Percentiles rank a stretch among this genome's conserved stretches.
phyloP scores from a whole-genome alignment of 2,329 filamentous ascomycete genomes.

The Penicillium sp. region DNA sequence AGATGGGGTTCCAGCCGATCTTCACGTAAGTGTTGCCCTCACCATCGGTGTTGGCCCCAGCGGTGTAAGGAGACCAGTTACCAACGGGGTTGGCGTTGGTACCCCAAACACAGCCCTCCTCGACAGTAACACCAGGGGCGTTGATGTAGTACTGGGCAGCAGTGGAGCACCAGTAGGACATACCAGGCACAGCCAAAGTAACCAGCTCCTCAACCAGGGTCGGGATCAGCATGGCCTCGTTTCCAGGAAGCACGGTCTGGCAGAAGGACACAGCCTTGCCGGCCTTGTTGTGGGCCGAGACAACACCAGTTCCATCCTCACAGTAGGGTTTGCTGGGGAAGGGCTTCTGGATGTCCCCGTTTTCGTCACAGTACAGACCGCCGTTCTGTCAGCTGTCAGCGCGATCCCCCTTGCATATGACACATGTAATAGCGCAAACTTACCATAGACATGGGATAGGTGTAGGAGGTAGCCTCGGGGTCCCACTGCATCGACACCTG shows the following conservation, averaged over 20 bases:
- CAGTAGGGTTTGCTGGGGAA: slow-evolving; percentile 69
- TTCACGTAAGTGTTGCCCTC: slow-evolving; percentile 70
- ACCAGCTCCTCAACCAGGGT: slow-evolving; percentile 61
- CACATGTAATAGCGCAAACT: slow-evolving; percentile 30
- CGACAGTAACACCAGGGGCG: slow-evolving; percentile 62
- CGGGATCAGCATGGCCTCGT: slow-evolving; percentile 80
- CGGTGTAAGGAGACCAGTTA: slow-evolving; percentile 77
- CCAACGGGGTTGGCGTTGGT: slow-evolving; percentile 61
- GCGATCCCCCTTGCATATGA: slow-evolving; percentile 3
- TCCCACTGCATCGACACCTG: slow-evolving; percentile 80
- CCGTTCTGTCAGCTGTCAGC: slow-evolving; percentile 57
- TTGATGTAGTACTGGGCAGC: slow-evolving; percentile 81
- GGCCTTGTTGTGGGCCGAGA: slow-evolving; percentile 67
- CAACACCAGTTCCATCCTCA: slow-evolving; percentile 64
- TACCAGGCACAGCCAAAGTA: slow-evolving; percentile 69
- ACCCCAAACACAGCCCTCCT: slow-evolving; percentile 71
- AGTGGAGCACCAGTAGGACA: slow-evolving; percentile 69
- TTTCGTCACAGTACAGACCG: slow-evolving; percentile 68
- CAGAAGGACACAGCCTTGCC: slow-evolving; percentile 67
- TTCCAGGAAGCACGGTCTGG: slow-evolving; percentile 75
- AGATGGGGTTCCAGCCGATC: slow-evolving; percentile 76
- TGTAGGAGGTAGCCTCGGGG: slow-evolving; percentile 63
- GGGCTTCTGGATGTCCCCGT: slow-evolving; percentile 66
- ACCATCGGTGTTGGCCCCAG: slow-evolving; percentile 68
- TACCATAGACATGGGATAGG: slow-evolving; percentile 71